Evolutionary conservation across 2,329 filamentous ascomycete species (phyloP).

Genomic region (Aspergillus fijiensis): DNA sequence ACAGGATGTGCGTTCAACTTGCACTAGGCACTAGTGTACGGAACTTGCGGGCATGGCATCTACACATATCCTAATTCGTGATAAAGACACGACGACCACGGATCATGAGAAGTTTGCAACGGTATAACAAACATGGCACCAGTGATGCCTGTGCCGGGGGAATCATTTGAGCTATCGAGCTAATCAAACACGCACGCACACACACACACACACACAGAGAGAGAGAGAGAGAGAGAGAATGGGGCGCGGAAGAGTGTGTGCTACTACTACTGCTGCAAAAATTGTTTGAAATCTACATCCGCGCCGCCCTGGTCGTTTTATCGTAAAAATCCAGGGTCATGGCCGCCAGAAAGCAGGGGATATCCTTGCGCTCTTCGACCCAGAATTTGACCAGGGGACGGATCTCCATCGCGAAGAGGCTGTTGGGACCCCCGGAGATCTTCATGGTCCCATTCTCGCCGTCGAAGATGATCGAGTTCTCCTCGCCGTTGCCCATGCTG

Average conservation of each 20-base stretch:
- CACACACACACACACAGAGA: too few species aligned
- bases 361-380: slow-evolving; percentile 90
- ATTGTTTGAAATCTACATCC: slow-evolving; percentile 26
- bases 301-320: slow-evolving; percentile 45
- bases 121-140: slow-evolving; percentile 1
- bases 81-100: neutral
- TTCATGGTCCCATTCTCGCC: slow-evolving; percentile 97
- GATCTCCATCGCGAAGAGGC: slow-evolving; percentile 82
- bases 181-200: neutral
- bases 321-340: slow-evolving; percentile 94
- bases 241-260: neutral
- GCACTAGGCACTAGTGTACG: neutral
- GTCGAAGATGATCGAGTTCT: slow-evolving; percentile 74
- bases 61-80: too few species aligned
- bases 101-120: neutral
- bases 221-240: neutral
- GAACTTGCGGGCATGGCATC: neutral
- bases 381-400: slow-evolving; percentile 87
- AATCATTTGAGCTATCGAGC: slow-evolving; percentile 16
- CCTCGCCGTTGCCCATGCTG: slow-evolving; percentile 49
- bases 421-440: slow-evolving; percentile 84
- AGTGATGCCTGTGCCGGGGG: slow-evolving; percentile 24
- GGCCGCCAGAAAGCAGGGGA: slow-evolving; percentile 88
- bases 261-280: neutral
- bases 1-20: neutral